phyloP scores from a whole-genome alignment of 2,329 filamentous ascomycete genomes.

The Nemania sp. region DNA sequence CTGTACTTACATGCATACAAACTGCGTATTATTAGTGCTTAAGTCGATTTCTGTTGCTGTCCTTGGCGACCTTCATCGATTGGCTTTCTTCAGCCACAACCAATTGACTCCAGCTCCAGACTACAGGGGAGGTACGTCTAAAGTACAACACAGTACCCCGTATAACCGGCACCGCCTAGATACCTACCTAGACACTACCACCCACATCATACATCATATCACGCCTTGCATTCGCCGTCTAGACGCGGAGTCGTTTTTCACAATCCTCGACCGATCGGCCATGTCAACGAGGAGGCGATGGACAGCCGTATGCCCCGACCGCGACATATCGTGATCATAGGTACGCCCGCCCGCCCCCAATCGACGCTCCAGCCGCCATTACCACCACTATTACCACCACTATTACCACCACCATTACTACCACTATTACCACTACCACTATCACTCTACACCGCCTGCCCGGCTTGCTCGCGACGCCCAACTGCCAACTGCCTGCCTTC shows the following conservation, averaged over 20 bases:
- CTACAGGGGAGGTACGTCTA: neutral
- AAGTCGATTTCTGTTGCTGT: neutral
- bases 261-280: conserved; percentile 36
- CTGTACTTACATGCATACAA: neutral
- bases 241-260: neutral
- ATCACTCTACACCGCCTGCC: conserved; percentile 12
- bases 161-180: neutral
- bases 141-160: neutral
- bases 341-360: conserved; percentile 36
- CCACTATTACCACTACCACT: too few relatives aligned
- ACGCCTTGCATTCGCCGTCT: neutral
- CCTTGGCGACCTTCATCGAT: conserved; percentile 19
- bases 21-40: neutral
- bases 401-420: too few relatives aligned
- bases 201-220: neutral
- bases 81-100: conserved; percentile 6
- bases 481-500: neutral
- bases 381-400: too few relatives aligned
- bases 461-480: conserved; percentile 11
- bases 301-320: conserved; percentile 49
- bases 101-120: neutral
- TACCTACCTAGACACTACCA: neutral
- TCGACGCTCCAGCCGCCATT: conserved; percentile 12
- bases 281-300: conserved; percentile 49
- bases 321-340: conserved; percentile 52